Evolutionary conservation across 352 stramenopile genomes (phyloP).

Genomic region (Globisporangium nunn): DNA sequence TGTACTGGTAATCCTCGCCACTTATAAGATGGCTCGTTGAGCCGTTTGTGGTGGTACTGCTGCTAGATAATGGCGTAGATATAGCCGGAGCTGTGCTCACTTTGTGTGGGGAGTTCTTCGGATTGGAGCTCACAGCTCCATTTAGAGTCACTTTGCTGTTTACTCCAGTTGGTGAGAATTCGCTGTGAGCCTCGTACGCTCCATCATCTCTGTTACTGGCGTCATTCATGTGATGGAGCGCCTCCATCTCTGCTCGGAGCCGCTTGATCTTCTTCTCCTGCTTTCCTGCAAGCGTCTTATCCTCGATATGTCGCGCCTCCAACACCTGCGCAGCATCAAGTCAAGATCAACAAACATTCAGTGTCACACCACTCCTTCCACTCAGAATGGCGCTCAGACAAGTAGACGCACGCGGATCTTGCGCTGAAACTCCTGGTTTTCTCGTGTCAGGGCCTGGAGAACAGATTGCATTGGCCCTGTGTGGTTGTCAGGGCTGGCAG

Average conservation of each 20-base stretch:
- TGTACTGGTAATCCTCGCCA: slow-evolving; percentile 53
- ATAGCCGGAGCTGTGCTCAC: neutral
- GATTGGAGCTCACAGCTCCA: neutral
- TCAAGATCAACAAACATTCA: neutral
- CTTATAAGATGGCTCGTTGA: slow-evolving; percentile 28
- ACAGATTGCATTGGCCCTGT: slow-evolving; percentile 26
- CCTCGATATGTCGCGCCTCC: slow-evolving; percentile 45
- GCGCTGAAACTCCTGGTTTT: slow-evolving; percentile 65
- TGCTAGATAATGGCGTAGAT: neutral
- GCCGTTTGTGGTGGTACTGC: neutral
- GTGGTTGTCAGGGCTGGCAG: slow-evolving; percentile 10
- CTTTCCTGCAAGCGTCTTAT: slow-evolving; percentile 43
- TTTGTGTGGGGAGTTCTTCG: neutral
- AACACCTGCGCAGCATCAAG: slow-evolving; percentile 26
- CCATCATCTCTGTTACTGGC: slow-evolving; percentile 27
- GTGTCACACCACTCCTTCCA: neutral
- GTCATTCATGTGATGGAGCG: slow-evolving; percentile 64
- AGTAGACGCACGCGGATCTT: slow-evolving; percentile 35
- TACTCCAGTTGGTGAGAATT: slow-evolving; percentile 1
- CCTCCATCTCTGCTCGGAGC: slow-evolving; percentile 61
- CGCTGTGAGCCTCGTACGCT: slow-evolving; percentile 14
- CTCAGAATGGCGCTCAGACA: neutral
- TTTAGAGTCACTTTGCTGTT: neutral
- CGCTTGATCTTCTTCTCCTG: slow-evolving; percentile 70
- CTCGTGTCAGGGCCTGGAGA: slow-evolving; percentile 45